Evolutionary conservation across 2,329 filamentous ascomycete species (phyloP).

Genomic region (Helicocarpus griseus): DNA sequence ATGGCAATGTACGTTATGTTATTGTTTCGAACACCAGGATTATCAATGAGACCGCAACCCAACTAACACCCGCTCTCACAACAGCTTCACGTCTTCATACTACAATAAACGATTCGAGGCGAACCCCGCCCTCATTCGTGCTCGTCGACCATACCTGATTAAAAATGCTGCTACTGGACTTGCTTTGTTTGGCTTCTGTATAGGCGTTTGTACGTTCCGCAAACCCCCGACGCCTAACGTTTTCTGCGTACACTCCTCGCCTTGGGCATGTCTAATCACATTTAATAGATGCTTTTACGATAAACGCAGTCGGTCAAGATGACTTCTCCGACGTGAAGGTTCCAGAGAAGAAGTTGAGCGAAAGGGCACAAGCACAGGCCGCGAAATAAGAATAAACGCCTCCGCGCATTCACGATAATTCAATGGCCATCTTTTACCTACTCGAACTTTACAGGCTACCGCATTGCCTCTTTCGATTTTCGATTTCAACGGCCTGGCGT

Average conservation of each 20-base stretch:
- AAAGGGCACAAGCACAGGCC: background rate
- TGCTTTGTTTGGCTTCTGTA: slow-evolving; percentile 64
- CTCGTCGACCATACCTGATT: slow-evolving; percentile 81
- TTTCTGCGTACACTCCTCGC: background rate
- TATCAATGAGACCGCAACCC: slow-evolving; percentile 4
- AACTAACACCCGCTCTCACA: background rate
- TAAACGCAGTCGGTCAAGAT: slow-evolving; percentile 85
- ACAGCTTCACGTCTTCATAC: slow-evolving; percentile 66
- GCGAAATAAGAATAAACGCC: background rate
- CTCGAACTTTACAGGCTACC: background rate
- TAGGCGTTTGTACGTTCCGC: slow-evolving; percentile 73
- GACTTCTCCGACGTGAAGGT: slow-evolving; percentile 94
- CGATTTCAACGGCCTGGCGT: background rate
- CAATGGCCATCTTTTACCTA: background rate
- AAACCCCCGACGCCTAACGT: background rate
- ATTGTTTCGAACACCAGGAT: too few species aligned
- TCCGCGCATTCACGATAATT: background rate
- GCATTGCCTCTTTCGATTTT: background rate
- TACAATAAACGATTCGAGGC: slow-evolving; percentile 83
- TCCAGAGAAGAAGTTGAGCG: slow-evolving; percentile 51
- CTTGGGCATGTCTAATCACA: background rate
- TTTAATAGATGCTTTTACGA: slow-evolving; percentile 55
- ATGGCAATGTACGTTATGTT: background rate
- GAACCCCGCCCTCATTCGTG: slow-evolving; percentile 80
- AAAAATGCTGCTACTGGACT: slow-evolving; percentile 78